phyloP scores from a whole-genome alignment of 108 stramenopile genomes.

The Chaetoceros muelleri region DNA sequence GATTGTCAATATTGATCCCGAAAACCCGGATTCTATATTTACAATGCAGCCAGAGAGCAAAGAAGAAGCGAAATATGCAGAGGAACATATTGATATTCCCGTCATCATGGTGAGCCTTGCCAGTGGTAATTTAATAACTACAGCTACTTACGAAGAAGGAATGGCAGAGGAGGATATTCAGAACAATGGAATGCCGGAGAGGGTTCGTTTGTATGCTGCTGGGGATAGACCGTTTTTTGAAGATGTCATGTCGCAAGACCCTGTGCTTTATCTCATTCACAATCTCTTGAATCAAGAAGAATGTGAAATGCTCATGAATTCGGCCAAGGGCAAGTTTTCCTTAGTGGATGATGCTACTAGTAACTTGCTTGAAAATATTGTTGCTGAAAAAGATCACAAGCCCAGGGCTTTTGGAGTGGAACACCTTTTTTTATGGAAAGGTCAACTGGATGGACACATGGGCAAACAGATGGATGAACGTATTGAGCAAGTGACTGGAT shows the following conservation, averaged over 20 bases:
- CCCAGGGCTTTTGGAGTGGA: slow-evolving; percentile 30
- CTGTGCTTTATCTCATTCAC: slow-evolving; percentile 81
- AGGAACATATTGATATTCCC: slow-evolving; percentile 73
- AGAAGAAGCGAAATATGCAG: slow-evolving; percentile 34
- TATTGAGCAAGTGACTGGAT: slow-evolving; percentile 84
- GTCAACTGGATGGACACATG: slow-evolving; percentile 38
- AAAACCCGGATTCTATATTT: slow-evolving; percentile 73
- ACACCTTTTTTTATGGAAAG: slow-evolving; percentile 71
- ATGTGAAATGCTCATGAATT: slow-evolving; percentile 38
- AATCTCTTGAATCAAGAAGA: slow-evolving; percentile 68
- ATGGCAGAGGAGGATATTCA: slow-evolving; percentile 35
- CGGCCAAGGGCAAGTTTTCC: slow-evolving; percentile 36
- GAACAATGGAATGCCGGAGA: slow-evolving; percentile 32
- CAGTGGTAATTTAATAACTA: slow-evolving; percentile 75
- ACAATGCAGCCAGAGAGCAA: slow-evolving; percentile 38
- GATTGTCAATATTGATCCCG: slow-evolving; percentile 73
- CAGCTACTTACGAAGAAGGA: slow-evolving; percentile 46
- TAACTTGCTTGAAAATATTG: slow-evolving; percentile 34
- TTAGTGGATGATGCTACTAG: slow-evolving; percentile 25
- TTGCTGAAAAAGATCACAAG: slow-evolving; percentile 22
- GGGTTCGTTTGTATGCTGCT: slow-evolving; percentile 74
- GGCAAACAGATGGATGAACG: slow-evolving; percentile 72
- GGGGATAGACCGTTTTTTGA: slow-evolving; percentile 90
- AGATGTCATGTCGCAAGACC: slow-evolving; percentile 50
- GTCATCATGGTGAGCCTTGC: slow-evolving; percentile 80